These are phyloP conservation scores for Trypanosoma rangeli DNA, from an alignment of 208 protist genomes.

Conservation along the genomic window DNA sequence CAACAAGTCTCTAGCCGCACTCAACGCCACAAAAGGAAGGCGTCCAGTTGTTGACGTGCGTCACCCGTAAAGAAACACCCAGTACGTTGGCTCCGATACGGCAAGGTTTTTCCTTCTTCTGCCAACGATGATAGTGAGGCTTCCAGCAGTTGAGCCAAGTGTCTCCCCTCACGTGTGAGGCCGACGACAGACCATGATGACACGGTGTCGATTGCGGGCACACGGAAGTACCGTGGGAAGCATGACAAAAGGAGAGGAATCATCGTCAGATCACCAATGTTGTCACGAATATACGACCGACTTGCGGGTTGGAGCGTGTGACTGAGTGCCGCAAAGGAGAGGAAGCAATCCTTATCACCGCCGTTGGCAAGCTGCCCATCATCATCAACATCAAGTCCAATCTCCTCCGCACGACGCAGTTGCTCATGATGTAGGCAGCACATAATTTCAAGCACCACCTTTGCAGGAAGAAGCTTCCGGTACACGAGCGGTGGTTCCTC, in stretches of 20 bases:
- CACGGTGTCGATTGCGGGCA: conserved; percentile 7
- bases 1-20: not conserved
- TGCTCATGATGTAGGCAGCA: conserved; percentile 17
- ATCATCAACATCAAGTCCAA: conserved; percentile 23
- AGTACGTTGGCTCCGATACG: conserved; percentile 17
- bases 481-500: conserved; percentile 14
- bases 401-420: conserved; percentile 20
- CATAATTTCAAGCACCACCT: conserved; percentile 20
- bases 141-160: conserved; percentile 5
- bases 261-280: conserved; percentile 17
- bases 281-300: conserved; percentile 26
- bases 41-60: conserved; percentile 18
- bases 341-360: not conserved
- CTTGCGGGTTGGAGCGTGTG: conserved; percentile 6
- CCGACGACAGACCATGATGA: conserved; percentile 21
- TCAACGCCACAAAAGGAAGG: conserved; percentile 14
- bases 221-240: conserved; percentile 17
- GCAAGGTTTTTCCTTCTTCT: not conserved
- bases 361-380: not conserved
- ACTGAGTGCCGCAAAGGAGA: conserved; percentile 11
- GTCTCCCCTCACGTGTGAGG: conserved; percentile 15
- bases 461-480: conserved; percentile 12
- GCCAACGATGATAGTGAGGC: not conserved
- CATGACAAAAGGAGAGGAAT: conserved; percentile 25
- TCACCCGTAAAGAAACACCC: conserved; percentile 27